Evolutionary conservation across 2,329 filamentous ascomycete species (phyloP), one percentile per base, ranked within the genome.

Genomic region (Alternaria incomplexa): DNA sequence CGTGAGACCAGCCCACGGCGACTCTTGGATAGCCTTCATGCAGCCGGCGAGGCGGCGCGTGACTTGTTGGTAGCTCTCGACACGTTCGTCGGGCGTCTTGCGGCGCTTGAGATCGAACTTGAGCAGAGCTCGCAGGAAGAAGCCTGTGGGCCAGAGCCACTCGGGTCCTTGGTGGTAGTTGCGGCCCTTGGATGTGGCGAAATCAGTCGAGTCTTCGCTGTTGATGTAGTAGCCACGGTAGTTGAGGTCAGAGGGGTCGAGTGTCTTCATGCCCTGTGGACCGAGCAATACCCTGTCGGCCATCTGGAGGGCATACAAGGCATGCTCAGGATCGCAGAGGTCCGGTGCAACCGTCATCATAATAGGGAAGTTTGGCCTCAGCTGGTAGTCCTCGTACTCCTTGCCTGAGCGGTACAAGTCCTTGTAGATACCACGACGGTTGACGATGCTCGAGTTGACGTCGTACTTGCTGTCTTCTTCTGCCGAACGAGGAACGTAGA

Each of bases 81-180:
- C 91, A 30, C 90, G 87, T 66, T 91, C 92, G 73, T 92, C 87
- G 5, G 82, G 77, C 1, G 85, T 88, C 65, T 86, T 85, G 52
- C 93, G 87, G 28, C 93, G 86, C 83, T 87, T 86, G 53, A 98
- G 83, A 77, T 97, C 93, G 74, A 98, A 98, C 79, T 93, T 92
- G 66, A 99, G 86, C 68, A 99, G 83, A 1, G 96, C 96, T 52
- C 96, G 90, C 22, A 97, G 85, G 85, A 97, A 99, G 84, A 93
- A 99, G 5, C 96, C 96, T 1, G 93, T 95, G 0, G 95, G 96
- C 96, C 96, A 99, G 23, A 97, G 83, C 96, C 96, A 99, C 80
- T 99, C 96, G 0, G 96, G 96, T 5, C 96, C 96, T 80, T 98
- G 95, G 80, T 99, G 96, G 82, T 99, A 99, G 81, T 98, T 99